Base-by-base conservation (phyloP, 306 rosid genomes). In the Gastrolobium bilobum region DNA sequence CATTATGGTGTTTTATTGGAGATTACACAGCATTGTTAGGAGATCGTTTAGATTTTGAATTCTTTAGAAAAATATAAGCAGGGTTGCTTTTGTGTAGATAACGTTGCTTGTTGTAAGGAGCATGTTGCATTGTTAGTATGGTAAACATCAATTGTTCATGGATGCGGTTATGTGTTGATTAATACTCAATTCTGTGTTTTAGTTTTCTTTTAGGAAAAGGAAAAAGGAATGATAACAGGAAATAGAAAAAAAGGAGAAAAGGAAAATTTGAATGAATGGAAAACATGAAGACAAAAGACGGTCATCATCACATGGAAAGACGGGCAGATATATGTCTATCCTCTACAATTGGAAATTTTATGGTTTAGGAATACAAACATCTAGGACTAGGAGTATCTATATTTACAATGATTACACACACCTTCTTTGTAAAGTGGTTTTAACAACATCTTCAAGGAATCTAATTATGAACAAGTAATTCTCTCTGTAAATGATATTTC, bases 241-340 rank as follows among this genome's bases (percentile, higher is more conserved):
- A 37, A 46, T 37, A 14, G 8, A 6, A 13, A 34, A 6, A n/a
- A n/a, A 51, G 26, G 26, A 20, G 26, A 1, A 33, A 1, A 33
- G 7, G 73, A 29, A 62, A 11, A 20, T 5, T 51, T 37, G 66
- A 53, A 62, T 48, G 34, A 50, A 48, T 48, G 62, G 54, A 66
- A 53, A 64, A 42, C 30, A 5, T 9, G 71, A 64, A 26, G 34
- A 7, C 46, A 4, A 74, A 68, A 59, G 13, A 33, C n/a, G 37
- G n/a, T 44, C 11, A 4, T 31, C 57, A 31, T 35, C 26, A 20
- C 26, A 10, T 33, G 43, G 44, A 61, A 61, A 13, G 43, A 20
- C 13, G 6, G 38, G 3, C 35, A 71, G 26, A 37, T n/a, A 63
- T 5, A 71, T 39, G 40, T 56, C 30, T 59, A 30, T 31, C 44